Base-by-base conservation (phyloP, 345 rosid genomes). In the Boechera stricta region DNA sequence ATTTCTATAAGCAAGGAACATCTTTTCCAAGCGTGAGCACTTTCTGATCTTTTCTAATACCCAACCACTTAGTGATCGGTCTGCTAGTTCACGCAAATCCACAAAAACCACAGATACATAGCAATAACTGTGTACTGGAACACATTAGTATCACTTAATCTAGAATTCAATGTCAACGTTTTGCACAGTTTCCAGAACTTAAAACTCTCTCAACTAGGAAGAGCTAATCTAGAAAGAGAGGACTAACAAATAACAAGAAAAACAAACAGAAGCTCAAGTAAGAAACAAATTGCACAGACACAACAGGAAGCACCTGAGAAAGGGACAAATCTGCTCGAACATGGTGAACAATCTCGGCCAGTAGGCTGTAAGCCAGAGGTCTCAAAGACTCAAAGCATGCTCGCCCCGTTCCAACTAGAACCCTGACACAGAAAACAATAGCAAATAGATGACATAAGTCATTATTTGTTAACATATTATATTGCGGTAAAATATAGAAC, bases 321-420 rank as follows among this genome's bases (percentile, higher is more conserved):
- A 92, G 79, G 78, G 97, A 88, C 70, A 95, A 92, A 32, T 92
- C 98, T 16, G 80, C 87, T 42, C 98, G 89, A 84, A 92, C 97
- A 88, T 95, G 99, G 85, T 95, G 99, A 77, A 92, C 98, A 79
- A 95, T 95, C 87, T 95, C 99, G 18, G 99, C 99, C 64, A 95
- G 84, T 49, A 95, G 81, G 83, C 99, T 95, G 85, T 92, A 95
- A 67, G 99, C 99, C 85, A 95, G 84, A 60, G 99, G 99, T 79
- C 99, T 92, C 83, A 95, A 64, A 62, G 98, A 88, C 83, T 95
- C 98, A 73, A 86, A 91, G 83, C 98, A 95, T 67, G 98, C 99
- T 62, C 94, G 87, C 39, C 99, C 99, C 53, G 96, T 88, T 77
- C 99, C 99, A 77, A 92, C 98, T 61, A 92, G 85, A 85, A 95